Evolutionary conservation across 108 stramenopile species (phyloP).

Genomic region (Cyclotella distinguenda): DNA sequence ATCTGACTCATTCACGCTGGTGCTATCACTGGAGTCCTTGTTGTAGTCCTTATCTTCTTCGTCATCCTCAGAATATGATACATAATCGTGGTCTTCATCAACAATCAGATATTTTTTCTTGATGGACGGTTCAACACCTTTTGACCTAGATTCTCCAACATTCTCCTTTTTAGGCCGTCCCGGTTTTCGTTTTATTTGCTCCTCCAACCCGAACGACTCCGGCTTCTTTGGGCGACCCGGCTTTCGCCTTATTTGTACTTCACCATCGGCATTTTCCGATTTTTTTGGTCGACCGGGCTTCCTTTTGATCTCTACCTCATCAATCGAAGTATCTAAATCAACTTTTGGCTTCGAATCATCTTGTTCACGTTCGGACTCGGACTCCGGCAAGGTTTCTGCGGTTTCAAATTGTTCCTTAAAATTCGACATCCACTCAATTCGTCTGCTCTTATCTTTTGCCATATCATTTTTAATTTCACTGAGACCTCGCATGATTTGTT

Average conservation of each 20-base stretch:
- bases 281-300: constrained; percentile 42
- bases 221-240: constrained; percentile 34
- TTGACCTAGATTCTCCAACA: constrained; percentile 9
- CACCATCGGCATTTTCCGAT: not conserved
- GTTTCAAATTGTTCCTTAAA: constrained; percentile 46
- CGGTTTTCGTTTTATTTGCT: constrained; percentile 28
- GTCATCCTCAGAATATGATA: constrained; percentile 30
- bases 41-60: constrained; percentile 40
- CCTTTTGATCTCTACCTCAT: constrained; percentile 28
- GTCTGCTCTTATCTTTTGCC: constrained; percentile 24
- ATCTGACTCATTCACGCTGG: constrained; percentile 10
- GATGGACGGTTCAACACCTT: constrained; percentile 4
- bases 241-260: constrained; percentile 18
- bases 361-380: constrained; percentile 5
- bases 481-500: constrained; percentile 43
- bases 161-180: constrained; percentile 34
- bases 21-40: constrained; percentile 19
- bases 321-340: not conserved
- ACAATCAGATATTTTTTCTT: constrained; percentile 27
- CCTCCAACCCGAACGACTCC: not conserved
- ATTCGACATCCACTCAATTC: constrained; percentile 46
- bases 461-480: constrained; percentile 35
- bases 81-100: constrained; percentile 41
- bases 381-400: constrained; percentile 10
- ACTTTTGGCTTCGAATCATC: not conserved